A percentile compares a stretch with the other conserved stretches of the same genome.
Evolutionary conservation across 2,329 filamentous ascomycete species (phyloP).

Genomic region (Fusarium mundagurra): DNA sequence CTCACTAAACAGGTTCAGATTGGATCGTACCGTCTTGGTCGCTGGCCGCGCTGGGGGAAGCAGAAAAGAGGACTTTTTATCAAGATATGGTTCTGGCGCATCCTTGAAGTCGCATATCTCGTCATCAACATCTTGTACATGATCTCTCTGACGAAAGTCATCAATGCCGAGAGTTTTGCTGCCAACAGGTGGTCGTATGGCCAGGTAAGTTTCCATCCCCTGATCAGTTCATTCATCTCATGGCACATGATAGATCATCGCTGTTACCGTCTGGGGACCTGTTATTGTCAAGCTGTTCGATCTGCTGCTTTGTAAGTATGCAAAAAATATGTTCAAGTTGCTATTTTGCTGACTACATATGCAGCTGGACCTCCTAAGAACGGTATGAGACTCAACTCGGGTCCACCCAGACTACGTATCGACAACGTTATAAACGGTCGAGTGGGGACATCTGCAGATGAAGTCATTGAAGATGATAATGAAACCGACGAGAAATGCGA

Average conservation of each 20-base stretch:
- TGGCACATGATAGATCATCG: constrained; percentile 43
- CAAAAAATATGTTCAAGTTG: neutral
- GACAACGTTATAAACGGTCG: constrained; percentile 52
- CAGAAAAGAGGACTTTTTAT: constrained; percentile 43
- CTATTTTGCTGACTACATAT: constrained; percentile 31
- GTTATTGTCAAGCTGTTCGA: constrained; percentile 54
- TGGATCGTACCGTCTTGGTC: constrained; percentile 46
- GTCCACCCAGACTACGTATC: constrained; percentile 51
- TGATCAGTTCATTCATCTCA: neutral
- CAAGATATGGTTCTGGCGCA: constrained; percentile 49
- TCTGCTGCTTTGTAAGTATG: constrained; percentile 48
- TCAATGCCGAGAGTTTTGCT: constrained; percentile 49
- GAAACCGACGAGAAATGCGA: constrained; percentile 32
- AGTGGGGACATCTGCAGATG: constrained; percentile 38
- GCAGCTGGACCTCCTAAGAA: constrained; percentile 52
- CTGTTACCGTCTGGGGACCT: constrained; percentile 52
- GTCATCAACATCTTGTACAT: constrained; percentile 53
- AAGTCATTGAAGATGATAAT: constrained; percentile 35
- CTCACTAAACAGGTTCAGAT: constrained; percentile 46
- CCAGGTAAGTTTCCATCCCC: constrained; percentile 27
- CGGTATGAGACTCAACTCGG: constrained; percentile 48
- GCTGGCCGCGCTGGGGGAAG: constrained; percentile 45
- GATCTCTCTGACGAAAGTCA: constrained; percentile 50
- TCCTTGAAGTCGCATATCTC: constrained; percentile 49
- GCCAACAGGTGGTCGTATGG: constrained; percentile 50